Evolutionary conservation across 2,329 filamentous ascomycete species (phyloP), one percentile per base, ranked within the genome.

Genomic region (Aphanocladium album): DNA sequence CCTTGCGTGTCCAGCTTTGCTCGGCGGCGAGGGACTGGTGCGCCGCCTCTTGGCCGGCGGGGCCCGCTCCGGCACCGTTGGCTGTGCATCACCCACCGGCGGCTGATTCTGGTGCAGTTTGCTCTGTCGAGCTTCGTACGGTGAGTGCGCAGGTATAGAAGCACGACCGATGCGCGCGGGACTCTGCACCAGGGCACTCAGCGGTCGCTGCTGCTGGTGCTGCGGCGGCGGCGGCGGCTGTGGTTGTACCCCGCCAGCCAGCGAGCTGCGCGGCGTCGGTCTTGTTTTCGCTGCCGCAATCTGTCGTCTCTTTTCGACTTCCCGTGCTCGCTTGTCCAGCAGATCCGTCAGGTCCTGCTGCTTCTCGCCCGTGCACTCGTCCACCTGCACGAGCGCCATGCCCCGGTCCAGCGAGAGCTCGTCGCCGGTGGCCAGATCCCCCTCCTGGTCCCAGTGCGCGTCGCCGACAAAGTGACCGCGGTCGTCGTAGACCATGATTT

Each of bases 401-500:
- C 87, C 88, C 54, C 87, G 83, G 66, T 96, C 91, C 57, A 97
- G 78, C 60, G 86, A 81, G 57, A 97, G 72, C 73, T 96, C 91
- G 63, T 96, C 90, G 6, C 92, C 93, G 62, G 95, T 89, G 37
- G 84, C 83, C 23, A 96, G 77, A n/a, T 83, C 82, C 41, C 81
- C 82, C 57, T 83, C 82, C 50, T 86, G 81, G 47, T 86, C 85
- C 87, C 90, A 95, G 74, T 96, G 91, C 35, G 86, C 85, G 71
- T 96, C 93, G 3, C 92, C 93, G 30, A 97, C 82, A 65, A 88
- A 91, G 71, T 93, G 91, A 0, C 89, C 86, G 2, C 84, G 79
- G 51, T 90, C 86, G 72, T 96, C 92, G 68, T 95, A 93, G 7
- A 96, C 90, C 90, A 97, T 96, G 62, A 95, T 79, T 5, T 91